These are phyloP conservation scores for Phytophthora citricola DNA, from an alignment of 352 stramenopile genomes.

Conservation along the genomic window DNA sequence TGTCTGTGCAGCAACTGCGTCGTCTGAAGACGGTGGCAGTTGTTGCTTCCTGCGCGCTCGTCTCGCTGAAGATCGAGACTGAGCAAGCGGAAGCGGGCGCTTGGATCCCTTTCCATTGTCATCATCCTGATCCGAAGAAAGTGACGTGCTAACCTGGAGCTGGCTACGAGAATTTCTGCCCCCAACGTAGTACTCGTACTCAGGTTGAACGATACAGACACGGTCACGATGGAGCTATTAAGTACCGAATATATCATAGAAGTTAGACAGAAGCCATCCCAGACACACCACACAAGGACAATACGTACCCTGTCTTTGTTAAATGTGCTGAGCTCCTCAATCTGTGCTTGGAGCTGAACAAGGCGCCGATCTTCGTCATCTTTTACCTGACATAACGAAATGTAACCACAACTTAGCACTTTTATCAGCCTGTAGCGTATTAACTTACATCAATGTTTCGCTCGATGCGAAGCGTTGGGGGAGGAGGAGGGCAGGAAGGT, in stretches of 20 bases:
- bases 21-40: slow-evolving; percentile 28
- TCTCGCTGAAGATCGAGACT: slow-evolving; percentile 38
- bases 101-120: slow-evolving; percentile 52
- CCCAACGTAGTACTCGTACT: slow-evolving; percentile 57
- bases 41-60: slow-evolving; percentile 46
- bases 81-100: slow-evolving; percentile 40
- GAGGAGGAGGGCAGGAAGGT: slow-evolving; percentile 94
- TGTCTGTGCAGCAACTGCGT: slow-evolving; percentile 19
- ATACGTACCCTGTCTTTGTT: slow-evolving; percentile 79
- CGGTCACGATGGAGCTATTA: slow-evolving; percentile 62
- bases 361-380: slow-evolving; percentile 95
- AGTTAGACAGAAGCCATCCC: slow-evolving; percentile 1
- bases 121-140: slow-evolving; percentile 45
- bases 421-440: too few relatives aligned
- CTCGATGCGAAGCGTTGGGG: slow-evolving; percentile 93
- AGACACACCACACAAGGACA: background rate
- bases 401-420: slow-evolving; percentile 1
- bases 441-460: slow-evolving; percentile 92
- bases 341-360: slow-evolving; percentile 93
- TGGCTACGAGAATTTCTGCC: slow-evolving; percentile 39
- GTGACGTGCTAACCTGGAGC: slow-evolving; percentile 29
- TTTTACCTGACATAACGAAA: slow-evolving; percentile 67
- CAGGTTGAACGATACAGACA: slow-evolving; percentile 65
- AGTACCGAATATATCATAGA: too few relatives aligned
- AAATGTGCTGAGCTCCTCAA: slow-evolving; percentile 86